phyloP scores from a whole-genome alignment of 495 filamentous ascomycete species.

The Xylaria flabelliformis region DNA sequence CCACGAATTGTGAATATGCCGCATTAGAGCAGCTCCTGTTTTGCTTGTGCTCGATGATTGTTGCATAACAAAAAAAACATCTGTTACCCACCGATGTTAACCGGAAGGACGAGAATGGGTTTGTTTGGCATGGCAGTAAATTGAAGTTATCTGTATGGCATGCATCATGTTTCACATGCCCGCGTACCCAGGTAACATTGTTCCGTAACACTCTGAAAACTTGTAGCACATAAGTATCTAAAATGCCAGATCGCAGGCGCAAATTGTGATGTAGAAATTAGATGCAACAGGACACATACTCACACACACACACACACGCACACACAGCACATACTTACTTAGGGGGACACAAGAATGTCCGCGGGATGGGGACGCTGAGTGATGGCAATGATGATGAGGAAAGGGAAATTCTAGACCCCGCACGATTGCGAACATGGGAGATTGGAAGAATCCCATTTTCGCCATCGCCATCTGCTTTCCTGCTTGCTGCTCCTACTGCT shows the following conservation, averaged over 20 bases:
- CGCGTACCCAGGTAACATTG: background rate
- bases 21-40: background rate
- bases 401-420: background rate
- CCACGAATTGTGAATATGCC: background rate
- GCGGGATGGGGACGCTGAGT: slow-evolving; percentile 4
- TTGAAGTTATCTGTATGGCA: background rate
- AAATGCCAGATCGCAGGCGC: background rate
- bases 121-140: background rate
- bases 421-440: slow-evolving; percentile 20
- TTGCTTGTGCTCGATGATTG: background rate
- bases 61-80: background rate
- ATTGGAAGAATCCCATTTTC: slow-evolving; percentile 27
- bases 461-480: background rate
- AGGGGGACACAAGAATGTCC: background rate
- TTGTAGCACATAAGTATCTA: background rate
- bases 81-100: slow-evolving; percentile 4
- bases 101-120: background rate
- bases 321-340: too few species aligned
- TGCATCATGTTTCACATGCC: background rate
- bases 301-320: too few species aligned
- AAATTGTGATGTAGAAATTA: background rate
- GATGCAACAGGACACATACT: too few species aligned
- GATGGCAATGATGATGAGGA: background rate
- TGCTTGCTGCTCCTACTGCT: too few species aligned
- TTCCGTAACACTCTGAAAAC: background rate